Percentiles rank a stretch among this genome's conserved stretches.
Evolutionary conservation across 164 flowering plant species (phyloP).

Genomic region (Magnolia officinalis): DNA sequence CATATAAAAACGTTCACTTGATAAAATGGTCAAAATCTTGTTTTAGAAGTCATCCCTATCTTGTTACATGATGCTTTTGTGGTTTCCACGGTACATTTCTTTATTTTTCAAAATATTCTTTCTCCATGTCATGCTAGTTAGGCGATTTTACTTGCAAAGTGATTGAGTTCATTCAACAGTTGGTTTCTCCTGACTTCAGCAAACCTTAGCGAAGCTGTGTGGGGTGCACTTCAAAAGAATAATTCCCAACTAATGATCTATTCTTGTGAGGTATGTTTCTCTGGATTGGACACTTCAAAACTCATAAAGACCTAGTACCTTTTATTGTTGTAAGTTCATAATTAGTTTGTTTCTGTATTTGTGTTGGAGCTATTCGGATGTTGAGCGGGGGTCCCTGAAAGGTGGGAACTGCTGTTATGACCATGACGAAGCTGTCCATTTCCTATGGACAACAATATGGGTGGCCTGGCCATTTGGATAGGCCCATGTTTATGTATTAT

Average conservation of each 20-base stretch:
- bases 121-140: slow-evolving; percentile 4
- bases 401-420: too few species aligned
- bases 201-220: slow-evolving; percentile 98
- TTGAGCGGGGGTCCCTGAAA: too few species aligned
- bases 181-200: slow-evolving; percentile 95
- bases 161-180: slow-evolving; percentile 35
- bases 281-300: not conserved
- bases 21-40: slow-evolving; percentile 80
- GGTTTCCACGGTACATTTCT: not conserved
- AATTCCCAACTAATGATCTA: slow-evolving; percentile 95
- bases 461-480: too few species aligned
- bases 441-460: too few species aligned
- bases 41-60: slow-evolving; percentile 49
- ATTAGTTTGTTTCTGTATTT: too few species aligned
- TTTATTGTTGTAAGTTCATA: too few species aligned
- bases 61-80: not conserved
- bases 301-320: too few species aligned
- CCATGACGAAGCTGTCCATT: too few species aligned
- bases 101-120: not conserved
- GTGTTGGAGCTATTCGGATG: too few species aligned
- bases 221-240: slow-evolving; percentile 98
- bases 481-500: too few species aligned
- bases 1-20: slow-evolving; percentile 93
- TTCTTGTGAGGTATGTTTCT: slow-evolving; percentile 76
- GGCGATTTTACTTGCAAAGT: not conserved